Conservation (phyloP, 768 basidiomycete species). For the Xerocomellus intermedius region DNA sequence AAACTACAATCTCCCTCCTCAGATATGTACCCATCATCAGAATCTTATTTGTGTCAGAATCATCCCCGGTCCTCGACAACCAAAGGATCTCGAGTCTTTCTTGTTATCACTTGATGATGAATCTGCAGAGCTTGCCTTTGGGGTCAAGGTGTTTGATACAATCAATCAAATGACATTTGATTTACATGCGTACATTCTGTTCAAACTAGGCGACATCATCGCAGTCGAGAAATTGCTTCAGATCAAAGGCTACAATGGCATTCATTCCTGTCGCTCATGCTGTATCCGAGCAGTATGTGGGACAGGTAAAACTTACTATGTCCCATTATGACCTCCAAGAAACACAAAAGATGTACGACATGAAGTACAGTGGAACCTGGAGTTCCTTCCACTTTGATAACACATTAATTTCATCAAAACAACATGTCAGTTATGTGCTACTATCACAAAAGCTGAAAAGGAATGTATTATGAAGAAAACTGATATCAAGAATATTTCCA, state of each 20-base stretch:
- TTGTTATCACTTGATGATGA: conserved; percentile 37
- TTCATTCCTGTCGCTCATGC: conserved; percentile 36
- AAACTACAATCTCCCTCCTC: conserved; percentile 44
- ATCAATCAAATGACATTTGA: too few relatives aligned
- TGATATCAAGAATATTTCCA: conserved; percentile 36
- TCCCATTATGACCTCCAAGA: background rate
- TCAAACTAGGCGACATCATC: conserved; percentile 36
- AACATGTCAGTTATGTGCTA: too few relatives aligned
- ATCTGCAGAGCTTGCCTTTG: conserved; percentile 33
- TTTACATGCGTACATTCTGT: conserved; percentile 31
- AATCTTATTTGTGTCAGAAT: conserved; percentile 40
- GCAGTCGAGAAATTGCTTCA: conserved; percentile 31
- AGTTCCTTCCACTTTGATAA: conserved; percentile 34
- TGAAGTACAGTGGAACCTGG: background rate
- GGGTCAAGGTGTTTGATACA: conserved; percentile 20
- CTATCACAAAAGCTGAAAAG: background rate
- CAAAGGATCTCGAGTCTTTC: conserved; percentile 41
- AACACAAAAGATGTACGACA: too few relatives aligned
- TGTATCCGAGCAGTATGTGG: conserved; percentile 26
- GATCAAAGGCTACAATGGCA: conserved; percentile 39
- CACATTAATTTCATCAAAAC: conserved; percentile 29
- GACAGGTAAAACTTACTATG: background rate
- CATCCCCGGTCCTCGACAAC: conserved; percentile 46
- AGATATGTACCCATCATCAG: conserved; percentile 33
- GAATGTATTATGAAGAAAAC: conserved; percentile 25